A percentile compares a stretch with the other conserved stretches of the same genome.
These are phyloP conservation scores for Elongisporangium anandrum DNA, from an alignment of 352 stramenopile species.

Conservation along the genomic window DNA sequence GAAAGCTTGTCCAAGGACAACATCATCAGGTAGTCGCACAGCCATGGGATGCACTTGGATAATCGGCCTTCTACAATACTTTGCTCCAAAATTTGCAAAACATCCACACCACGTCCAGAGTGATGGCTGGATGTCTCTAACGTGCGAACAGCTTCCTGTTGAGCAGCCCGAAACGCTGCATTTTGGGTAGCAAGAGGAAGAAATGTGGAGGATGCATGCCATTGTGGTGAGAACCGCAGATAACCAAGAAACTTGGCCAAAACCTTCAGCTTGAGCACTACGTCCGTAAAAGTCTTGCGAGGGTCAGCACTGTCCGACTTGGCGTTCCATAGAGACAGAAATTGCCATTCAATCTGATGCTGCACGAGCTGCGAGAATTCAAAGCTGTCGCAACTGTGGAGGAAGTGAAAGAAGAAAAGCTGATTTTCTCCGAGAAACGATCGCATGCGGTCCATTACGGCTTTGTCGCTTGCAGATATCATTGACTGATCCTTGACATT, in stretches of 20 bases:
- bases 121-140: constrained; percentile 24
- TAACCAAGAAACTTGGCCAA: constrained; percentile 70
- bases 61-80: constrained; percentile 34
- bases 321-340: constrained; percentile 22
- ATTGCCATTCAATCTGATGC: constrained; percentile 46
- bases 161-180: constrained; percentile 38
- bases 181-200: constrained; percentile 29
- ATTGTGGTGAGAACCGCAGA: constrained; percentile 56
- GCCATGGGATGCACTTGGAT: constrained; percentile 59
- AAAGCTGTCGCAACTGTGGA: constrained; percentile 59
- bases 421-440: constrained; percentile 59
- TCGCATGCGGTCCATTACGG: constrained; percentile 27
- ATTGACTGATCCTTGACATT: neutral
- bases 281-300: constrained; percentile 57
- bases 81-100: constrained; percentile 34
- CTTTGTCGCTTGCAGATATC: constrained; percentile 7
- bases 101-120: constrained; percentile 22
- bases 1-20: constrained; percentile 48
- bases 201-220: constrained; percentile 39
- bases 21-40: constrained; percentile 65
- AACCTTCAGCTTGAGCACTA: constrained; percentile 52
- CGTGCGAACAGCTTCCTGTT: constrained; percentile 45
- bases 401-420: constrained; percentile 73
- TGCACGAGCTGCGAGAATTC: constrained; percentile 59
- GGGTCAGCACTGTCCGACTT: constrained; percentile 18